Evolutionary conservation across 768 basidiomycete species (phyloP), one percentile per base, ranked within the genome.

Genomic region (Psilocybe subaeruginosa): DNA sequence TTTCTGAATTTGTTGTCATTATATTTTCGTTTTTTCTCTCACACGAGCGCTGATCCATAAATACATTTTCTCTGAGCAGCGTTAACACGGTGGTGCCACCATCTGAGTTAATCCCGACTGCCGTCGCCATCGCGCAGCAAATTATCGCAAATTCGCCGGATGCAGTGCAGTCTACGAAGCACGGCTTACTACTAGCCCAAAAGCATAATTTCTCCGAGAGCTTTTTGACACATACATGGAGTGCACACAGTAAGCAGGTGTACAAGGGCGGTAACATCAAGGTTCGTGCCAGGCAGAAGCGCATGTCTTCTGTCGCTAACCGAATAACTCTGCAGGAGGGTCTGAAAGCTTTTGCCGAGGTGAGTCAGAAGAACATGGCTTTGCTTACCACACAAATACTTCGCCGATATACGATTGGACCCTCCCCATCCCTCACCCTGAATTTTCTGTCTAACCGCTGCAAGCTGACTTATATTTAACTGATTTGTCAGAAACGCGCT

Each of bases 91-190:
- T 94, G 8, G 91, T 91, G 1, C 82, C 86, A 8, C 70, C 77
- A 39, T 66, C 76, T 0, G 68, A 85, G 46, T 83, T 93, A 2
- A 66, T 94, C 9, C 64, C 82, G 5, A 79, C 85, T 7, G 92
- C 93, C 2, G 72, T 94, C 30, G 74, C 77, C 3, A 72, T 86
- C 58, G 92, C 93, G 2, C 74, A 78, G 55, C 76, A 82, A 56
- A 86, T 94, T 62, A 73, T 74, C 14, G 68, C 70, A 23, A 91
- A 90, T 66, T 92, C 91, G 1, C 93, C 93, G 0, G 93, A 94
- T 70, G 80, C 92, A 0, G 87, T 94, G 1, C 89, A 90, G 65
- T 80, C 84, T 49, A 89, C 91, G 2, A 95, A 94, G 71, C 77
- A 80, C n/a, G 89, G 82, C 0, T 75, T 95, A 8, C 56, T 90